A percentile compares a stretch with the other conserved stretches of the same genome.
Conservation (phyloP, 1,284 basidiomycete species). For the Cryptococcus deneoformans region DNA sequence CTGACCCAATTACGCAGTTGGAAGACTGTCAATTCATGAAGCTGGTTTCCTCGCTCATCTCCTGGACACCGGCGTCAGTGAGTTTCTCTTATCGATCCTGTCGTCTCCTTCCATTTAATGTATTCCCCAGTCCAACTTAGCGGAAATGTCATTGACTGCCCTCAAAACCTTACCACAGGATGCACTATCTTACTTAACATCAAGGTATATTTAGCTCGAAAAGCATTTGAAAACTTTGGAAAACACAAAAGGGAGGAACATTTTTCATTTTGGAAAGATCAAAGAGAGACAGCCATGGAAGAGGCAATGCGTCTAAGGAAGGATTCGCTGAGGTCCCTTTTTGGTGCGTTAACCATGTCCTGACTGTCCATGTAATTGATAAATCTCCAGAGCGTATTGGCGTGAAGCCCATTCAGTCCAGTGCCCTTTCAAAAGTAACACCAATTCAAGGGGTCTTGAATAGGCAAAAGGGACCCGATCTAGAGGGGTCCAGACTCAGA, state of each 20-base stretch:
- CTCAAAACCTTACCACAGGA: conserved; percentile 37
- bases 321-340: conserved; percentile 42
- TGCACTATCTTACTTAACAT: conserved; percentile 47
- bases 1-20: conserved; percentile 20
- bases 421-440: conserved; percentile 40
- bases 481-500: too few species aligned
- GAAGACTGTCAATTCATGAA: conserved; percentile 44
- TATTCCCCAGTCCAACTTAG: conserved; percentile 24
- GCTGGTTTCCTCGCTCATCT: conserved; percentile 45
- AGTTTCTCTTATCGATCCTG: conserved; percentile 10
- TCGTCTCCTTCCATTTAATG: not conserved
- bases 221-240: conserved; percentile 40
- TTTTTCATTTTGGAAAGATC: conserved; percentile 47
- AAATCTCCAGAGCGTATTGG: conserved; percentile 38
- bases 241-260: conserved; percentile 28
- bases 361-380: not conserved
- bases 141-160: conserved; percentile 48
- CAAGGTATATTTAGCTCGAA: conserved; percentile 41
- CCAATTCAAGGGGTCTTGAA: not conserved
- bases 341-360: conserved; percentile 27
- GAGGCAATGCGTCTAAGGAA: conserved; percentile 48
- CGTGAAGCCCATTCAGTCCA: conserved; percentile 43
- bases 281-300: conserved; percentile 47
- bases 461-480: not conserved
- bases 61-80: conserved; percentile 41